Percentiles rank a stretch among this genome's conserved stretches.
phyloP scores from a whole-genome alignment of 2,329 filamentous ascomycete genomes.

The Fusarium sp. region DNA sequence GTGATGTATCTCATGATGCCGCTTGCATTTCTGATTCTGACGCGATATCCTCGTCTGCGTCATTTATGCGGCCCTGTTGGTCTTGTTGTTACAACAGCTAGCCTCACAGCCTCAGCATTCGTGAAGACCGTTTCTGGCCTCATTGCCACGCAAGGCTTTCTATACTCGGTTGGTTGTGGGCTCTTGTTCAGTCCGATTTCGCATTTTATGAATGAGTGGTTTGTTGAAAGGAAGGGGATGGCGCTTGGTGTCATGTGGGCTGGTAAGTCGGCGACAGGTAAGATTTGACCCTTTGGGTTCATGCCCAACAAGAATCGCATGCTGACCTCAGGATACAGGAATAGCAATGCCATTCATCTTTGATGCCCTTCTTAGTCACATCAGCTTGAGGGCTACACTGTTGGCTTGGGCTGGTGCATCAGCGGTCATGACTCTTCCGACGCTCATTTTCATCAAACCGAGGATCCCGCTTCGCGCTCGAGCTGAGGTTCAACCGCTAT shows the following conservation, averaged over 20 bases:
- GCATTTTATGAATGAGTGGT: slow-evolving; percentile 72
- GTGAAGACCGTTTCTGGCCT: slow-evolving; percentile 63
- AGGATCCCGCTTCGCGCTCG: slow-evolving; percentile 45
- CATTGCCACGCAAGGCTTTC: slow-evolving; percentile 69
- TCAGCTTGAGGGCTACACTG: slow-evolving; percentile 59
- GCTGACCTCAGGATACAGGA: slow-evolving; percentile 49
- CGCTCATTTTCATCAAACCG: slow-evolving; percentile 56
- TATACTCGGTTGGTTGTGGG: slow-evolving; percentile 68
- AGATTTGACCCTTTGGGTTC: accelerated
- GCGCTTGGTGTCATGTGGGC: slow-evolving; percentile 70
- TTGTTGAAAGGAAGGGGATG: slow-evolving; percentile 63
- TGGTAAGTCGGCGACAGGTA: slow-evolving; percentile 58
- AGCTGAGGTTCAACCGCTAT: slow-evolving; percentile 49
- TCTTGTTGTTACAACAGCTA: slow-evolving; percentile 61
- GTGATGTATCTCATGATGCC: slow-evolving; percentile 67
- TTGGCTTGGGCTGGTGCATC: slow-evolving; percentile 59
- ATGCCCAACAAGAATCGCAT: accelerated
- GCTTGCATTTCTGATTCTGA: slow-evolving; percentile 61
- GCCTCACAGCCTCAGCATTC: slow-evolving; percentile 65
- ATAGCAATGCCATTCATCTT: slow-evolving; percentile 65
- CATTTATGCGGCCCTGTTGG: slow-evolving; percentile 60
- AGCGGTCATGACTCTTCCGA: slow-evolving; percentile 55
- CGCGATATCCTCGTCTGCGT: slow-evolving; percentile 56
- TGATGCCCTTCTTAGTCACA: slow-evolving; percentile 59
- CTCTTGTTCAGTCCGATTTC: slow-evolving; percentile 66